Evolutionary conservation across 345 rosid species (phyloP).

Genomic region (Brassica nigra): DNA sequence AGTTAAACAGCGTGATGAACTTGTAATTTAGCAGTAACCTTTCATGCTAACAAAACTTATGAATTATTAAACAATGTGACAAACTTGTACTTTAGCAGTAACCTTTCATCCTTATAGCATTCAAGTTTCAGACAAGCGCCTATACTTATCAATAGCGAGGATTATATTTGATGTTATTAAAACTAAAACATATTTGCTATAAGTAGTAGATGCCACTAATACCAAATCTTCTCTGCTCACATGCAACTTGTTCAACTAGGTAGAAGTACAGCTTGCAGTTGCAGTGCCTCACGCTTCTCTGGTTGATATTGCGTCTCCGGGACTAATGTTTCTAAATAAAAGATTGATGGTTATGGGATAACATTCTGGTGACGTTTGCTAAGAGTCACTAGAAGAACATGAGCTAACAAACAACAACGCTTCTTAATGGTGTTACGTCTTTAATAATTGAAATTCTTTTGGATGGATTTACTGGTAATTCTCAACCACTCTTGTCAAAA

Average conservation of each 20-base stretch:
- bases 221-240: constrained; percentile 22
- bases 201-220: constrained; percentile 1
- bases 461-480: constrained; percentile 33
- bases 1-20: not conserved
- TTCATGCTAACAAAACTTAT: not conserved
- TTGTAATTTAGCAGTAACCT: not conserved
- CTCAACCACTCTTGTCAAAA: constrained; percentile 36
- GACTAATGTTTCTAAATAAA: not conserved
- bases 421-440: not conserved
- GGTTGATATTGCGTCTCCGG: constrained; percentile 1
- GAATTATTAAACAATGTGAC: not conserved
- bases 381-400: constrained; percentile 21
- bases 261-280: constrained; percentile 39
- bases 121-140: not conserved
- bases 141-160: not conserved
- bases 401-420: constrained; percentile 19
- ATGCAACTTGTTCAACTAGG: constrained; percentile 33
- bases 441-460: constrained; percentile 31
- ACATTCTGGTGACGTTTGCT: constrained; percentile 13
- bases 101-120: not conserved
- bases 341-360: constrained; percentile 12
- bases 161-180: not conserved
- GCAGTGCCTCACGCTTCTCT: constrained; percentile 38
- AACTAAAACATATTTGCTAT: not conserved
- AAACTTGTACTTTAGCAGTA: not conserved